Conservation (phyloP, 768 basidiomycete species). For the Rhodotorula diobovata region DNA sequence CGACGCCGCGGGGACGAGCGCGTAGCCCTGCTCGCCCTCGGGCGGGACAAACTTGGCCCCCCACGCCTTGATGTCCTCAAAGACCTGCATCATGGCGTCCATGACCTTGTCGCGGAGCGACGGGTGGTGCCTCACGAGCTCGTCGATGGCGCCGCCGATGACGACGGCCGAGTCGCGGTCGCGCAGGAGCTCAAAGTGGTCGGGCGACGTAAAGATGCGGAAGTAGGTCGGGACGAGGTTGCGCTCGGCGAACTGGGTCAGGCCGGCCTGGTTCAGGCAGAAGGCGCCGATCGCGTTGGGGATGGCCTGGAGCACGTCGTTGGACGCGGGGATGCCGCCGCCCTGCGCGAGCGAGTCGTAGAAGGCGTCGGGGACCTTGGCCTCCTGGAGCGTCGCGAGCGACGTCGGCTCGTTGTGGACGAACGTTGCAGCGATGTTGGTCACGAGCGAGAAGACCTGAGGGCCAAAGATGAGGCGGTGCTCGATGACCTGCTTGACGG, state of each 20-base stretch:
- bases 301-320: conserved; percentile 80
- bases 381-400: conserved; percentile 84
- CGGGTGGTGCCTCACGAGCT: conserved; percentile 94
- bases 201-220: conserved; percentile 76
- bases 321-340: conserved; percentile 8
- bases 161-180: conserved; percentile 90
- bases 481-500: conserved; percentile 81
- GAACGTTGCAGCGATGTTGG: conserved; percentile 43
- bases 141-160: conserved; percentile 85
- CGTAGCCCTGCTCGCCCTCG: conserved; percentile 35
- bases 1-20: conserved; percentile 15
- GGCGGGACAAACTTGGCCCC: conserved; percentile 51
- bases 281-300: conserved; percentile 94
- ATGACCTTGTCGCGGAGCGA: conserved; percentile 73
- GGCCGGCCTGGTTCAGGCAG: conserved; percentile 85
- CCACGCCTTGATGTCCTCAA: conserved; percentile 68
- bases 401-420: conserved; percentile 97
- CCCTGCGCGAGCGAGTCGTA: conserved; percentile 71
- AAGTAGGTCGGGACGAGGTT: conserved; percentile 80
- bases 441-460: conserved; percentile 65
- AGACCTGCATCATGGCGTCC: conserved; percentile 64
- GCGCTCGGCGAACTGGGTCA: conserved; percentile 69
- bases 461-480: conserved; percentile 78
- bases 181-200: conserved; percentile 72
- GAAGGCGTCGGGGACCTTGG: conserved; percentile 79